Conservation (phyloP, 768 basidiomycete genomes). For the Leccinum arenicola region DNA sequence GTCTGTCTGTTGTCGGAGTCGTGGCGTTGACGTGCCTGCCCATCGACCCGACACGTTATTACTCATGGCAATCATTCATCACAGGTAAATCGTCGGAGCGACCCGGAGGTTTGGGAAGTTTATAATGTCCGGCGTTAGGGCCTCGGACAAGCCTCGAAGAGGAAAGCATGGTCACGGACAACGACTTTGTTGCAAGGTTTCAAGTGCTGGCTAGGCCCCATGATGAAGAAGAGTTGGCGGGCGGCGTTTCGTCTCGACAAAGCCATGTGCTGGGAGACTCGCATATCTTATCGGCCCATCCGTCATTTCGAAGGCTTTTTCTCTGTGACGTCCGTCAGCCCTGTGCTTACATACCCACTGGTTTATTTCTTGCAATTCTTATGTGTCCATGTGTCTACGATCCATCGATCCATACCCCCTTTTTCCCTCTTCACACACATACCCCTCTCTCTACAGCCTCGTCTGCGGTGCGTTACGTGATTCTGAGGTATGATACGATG, state of each 20-base stretch:
- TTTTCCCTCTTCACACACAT: background rate
- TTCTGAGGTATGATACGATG: slow-evolving; percentile 2
- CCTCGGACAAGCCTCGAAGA: background rate
- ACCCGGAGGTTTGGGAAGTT: background rate
- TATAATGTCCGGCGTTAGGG: too few species aligned
- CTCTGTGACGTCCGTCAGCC: background rate
- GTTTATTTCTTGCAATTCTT: background rate
- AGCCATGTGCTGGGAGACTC: too few species aligned
- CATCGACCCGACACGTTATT: background rate
- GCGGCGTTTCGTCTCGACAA: too few species aligned
- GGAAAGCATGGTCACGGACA: background rate
- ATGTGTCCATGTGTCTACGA: too few species aligned
- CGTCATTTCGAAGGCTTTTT: too few species aligned
- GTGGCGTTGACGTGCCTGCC: background rate
- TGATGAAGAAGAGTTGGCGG: too few species aligned
- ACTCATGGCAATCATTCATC: background rate
- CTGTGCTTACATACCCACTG: background rate
- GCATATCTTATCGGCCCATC: too few species aligned
- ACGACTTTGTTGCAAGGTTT: background rate
- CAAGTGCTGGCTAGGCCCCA: background rate
- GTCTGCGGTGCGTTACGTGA: background rate
- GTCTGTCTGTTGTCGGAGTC: background rate
- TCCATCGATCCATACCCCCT: background rate
- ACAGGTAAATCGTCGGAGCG: background rate
- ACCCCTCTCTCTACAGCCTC: background rate